Evolutionary conservation across 2,329 filamentous ascomycete genomes (phyloP).

Genomic region (Elsinoe ampelina): DNA sequence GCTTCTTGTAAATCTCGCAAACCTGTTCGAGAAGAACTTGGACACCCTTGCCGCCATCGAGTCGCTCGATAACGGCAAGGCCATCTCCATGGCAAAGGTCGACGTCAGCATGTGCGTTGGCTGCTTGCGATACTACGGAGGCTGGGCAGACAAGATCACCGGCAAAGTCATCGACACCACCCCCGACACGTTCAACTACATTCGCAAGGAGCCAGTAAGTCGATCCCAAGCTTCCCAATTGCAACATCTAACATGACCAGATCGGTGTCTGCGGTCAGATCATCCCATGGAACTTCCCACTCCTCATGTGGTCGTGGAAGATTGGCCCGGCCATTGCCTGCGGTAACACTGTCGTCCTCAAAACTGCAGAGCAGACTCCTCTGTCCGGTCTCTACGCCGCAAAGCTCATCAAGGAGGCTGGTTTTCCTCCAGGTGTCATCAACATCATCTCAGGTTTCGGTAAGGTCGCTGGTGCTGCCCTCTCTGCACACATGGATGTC

Average conservation of each 20-base stretch:
- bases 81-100: constrained; percentile 63
- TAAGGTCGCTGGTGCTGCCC: constrained; percentile 65
- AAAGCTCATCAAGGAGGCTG: constrained; percentile 61
- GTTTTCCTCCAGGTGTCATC: constrained; percentile 68
- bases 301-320: constrained; percentile 79
- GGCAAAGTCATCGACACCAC: constrained; percentile 78
- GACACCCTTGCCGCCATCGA: constrained; percentile 74
- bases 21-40: constrained; percentile 67
- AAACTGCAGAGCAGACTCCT: constrained; percentile 69
- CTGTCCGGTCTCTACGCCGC: constrained; percentile 59
- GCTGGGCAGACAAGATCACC: constrained; percentile 85
- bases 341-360: constrained; percentile 64
- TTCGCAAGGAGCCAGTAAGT: constrained; percentile 61
- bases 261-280: constrained; percentile 77
- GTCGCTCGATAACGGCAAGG: constrained; percentile 82
- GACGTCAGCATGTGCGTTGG: constrained; percentile 61
- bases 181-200: constrained; percentile 75
- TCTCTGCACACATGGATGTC: constrained; percentile 67
- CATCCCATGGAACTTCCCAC: constrained; percentile 82
- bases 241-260: constrained; percentile 24
- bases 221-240: background rate
- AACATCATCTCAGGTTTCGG: constrained; percentile 73
- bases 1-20: constrained; percentile 65
- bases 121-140: constrained; percentile 76
- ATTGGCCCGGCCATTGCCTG: constrained; percentile 63